Conservation (phyloP, 176 grass and related monocot species). For the Zoysia pacifica region DNA sequence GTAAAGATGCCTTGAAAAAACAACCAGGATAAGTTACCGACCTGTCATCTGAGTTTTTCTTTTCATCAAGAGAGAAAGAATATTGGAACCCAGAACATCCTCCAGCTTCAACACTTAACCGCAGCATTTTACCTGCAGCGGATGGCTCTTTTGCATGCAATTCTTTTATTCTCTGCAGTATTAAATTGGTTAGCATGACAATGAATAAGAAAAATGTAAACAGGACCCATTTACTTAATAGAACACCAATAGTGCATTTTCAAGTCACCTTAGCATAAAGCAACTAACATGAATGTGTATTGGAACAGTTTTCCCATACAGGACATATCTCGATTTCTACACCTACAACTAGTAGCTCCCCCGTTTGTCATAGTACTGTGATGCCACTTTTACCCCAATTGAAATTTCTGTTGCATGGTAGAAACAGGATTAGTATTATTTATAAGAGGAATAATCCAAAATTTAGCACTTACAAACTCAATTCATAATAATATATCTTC, state of each 20-base stretch:
- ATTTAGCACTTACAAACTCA: not conserved
- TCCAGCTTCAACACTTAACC: conserved; percentile 83
- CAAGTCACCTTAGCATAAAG: conserved; percentile 4
- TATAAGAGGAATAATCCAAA: not conserved
- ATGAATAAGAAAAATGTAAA: not conserved
- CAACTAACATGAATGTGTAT: not conserved
- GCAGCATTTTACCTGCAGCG: conserved; percentile 72
- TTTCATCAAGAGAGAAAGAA: conserved; percentile 74
- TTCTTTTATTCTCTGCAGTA: conserved; percentile 76
- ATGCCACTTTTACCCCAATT: not conserved
- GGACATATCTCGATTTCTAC: not conserved
- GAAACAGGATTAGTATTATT: too few species aligned
- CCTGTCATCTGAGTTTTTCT: conserved; percentile 52
- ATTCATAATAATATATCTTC: not conserved
- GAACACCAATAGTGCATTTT: not conserved
- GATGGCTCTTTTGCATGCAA: conserved; percentile 61
- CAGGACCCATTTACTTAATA: not conserved
- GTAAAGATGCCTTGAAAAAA: not conserved
- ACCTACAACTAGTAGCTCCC: not conserved
- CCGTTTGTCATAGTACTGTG: not conserved
- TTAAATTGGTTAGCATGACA: not conserved
- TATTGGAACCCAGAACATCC: conserved; percentile 93
- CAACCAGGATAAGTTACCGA: not conserved
- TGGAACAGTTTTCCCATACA: not conserved
- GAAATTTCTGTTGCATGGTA: not conserved